Base-by-base conservation (phyloP, 441 rosid genomes). In the Macaranga tanarius region DNA sequence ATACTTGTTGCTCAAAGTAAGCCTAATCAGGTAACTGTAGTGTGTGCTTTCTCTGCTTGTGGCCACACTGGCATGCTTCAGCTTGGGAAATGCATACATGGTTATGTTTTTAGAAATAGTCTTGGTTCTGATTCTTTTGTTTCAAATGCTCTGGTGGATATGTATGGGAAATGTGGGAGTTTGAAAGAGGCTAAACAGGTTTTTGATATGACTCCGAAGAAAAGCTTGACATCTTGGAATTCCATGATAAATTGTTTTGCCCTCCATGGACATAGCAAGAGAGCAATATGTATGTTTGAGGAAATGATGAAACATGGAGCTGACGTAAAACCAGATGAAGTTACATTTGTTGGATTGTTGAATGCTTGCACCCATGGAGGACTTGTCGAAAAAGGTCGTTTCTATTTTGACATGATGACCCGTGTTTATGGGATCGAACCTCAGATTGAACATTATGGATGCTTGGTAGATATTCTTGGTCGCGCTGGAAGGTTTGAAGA, bases 161-260 rank as follows among this genome's bases (percentile, higher is more conserved):
- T 91, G 93, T 91, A 89, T 75, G 90, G 90, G 10, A 91, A 89
- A 77, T 86, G 94, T 63, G 94, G 92, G 11, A 74, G 79, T 57
- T 81, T 87, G 54, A 82, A 77, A 44, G 76, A 80, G 74, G 88
- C 93, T 2, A 71, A 67, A 54, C 51, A 20, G 6, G 82, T 86
- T 62, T 91, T 89, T 54, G 28, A 25, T 52, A 7, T 66, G 73
- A 79, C 84, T 26, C 74, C 74, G 17, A 11, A 55, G 45, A 90
- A 81, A 83, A 86, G 87, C 42, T 84, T 84, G 15, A 80, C 82
- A 45, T 73, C 88, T 10, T 86, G 89, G 82, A 89, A 79, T 65
- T 84, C 92, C 2, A 88, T 87, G 82, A 86, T 91, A n/a, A 86
- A 85, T 11, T 81, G 86, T 22, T 83, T 84, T 12, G 95, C 90